Conservation (phyloP, 2,329 filamentous ascomycete species). For the Alternaria sp. region DNA sequence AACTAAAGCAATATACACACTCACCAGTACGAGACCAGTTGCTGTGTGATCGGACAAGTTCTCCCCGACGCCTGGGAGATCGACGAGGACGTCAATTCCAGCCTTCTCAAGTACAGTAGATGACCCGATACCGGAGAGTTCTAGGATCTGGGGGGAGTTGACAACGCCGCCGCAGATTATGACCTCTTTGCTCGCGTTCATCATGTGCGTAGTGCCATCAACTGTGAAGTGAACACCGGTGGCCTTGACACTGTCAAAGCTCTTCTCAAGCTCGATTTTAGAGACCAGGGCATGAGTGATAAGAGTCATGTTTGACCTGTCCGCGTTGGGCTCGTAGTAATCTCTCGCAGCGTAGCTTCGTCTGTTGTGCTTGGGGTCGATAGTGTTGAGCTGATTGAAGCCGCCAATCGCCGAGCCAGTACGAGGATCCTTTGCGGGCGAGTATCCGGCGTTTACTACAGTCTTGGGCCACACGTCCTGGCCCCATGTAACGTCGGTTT, state of each 20-base stretch:
- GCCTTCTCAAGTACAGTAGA: conserved; percentile 31
- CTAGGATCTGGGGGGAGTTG: conserved; percentile 41
- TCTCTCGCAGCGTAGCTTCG: conserved; percentile 47
- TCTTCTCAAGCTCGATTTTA: conserved; percentile 55
- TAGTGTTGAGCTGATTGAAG: conserved; percentile 39
- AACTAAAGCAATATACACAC: not conserved
- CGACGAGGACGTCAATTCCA: conserved; percentile 37
- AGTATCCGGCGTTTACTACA: conserved; percentile 32
- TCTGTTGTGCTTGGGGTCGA: conserved; percentile 31
- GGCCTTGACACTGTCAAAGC: conserved; percentile 50
- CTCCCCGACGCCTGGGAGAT: conserved; percentile 42
- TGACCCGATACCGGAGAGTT: conserved; percentile 42
- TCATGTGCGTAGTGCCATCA: conserved; percentile 39
- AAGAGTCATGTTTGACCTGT: conserved; percentile 56
- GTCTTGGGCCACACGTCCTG: conserved; percentile 40
- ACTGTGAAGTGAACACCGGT: conserved; percentile 48
- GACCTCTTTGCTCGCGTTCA: conserved; percentile 40
- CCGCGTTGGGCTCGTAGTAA: conserved; percentile 46
- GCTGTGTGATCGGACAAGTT: conserved; percentile 47
- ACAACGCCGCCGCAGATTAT: conserved; percentile 37
- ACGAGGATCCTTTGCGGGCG: conserved; percentile 31
- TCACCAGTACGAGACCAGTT: conserved; percentile 24
- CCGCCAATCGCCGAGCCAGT: conserved; percentile 38
- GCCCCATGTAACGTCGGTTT: conserved; percentile 26
- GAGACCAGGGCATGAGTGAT: conserved; percentile 56